Base-by-base conservation (phyloP, 805 yeast species). In the Sporopachydermia quercuum region DNA sequence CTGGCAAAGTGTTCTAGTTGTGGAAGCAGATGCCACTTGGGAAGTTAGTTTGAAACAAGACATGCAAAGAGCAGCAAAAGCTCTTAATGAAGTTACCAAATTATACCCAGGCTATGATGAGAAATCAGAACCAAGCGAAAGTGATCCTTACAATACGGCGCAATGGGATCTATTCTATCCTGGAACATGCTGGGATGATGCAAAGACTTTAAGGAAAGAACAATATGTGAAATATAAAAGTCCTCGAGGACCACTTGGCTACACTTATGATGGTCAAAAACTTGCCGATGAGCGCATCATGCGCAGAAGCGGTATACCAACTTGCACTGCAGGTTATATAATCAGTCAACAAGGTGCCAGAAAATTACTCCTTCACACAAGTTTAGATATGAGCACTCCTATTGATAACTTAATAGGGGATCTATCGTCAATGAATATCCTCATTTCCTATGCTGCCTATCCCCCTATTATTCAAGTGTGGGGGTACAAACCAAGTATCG, bases 1-100 rank as follows among this genome's bases (percentile, higher is more conserved):
- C n/a, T 43, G 44, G 43, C 15, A 27, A 6, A 41, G 41, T 8
- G 17, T 39, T 3, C 40, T 45, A 8, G 40, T 45, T 34, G 34
- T 45, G 13, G 48, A 45, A 34, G 14, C 43, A 11, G 48, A 45
- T 18, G 43, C 45, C 3, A 38, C 40, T 16, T 45, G 48, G 48
- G 48, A 45, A 40, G 33, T 39, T 14, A 35, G 45, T 18, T 33
- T 45, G 15, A 37, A 41, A 13, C 14, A 34, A 6, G 15, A 37
- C 17, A 39, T 42, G 44, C 18, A n/a, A 18, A 38, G 37, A 3
- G 19, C 38, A n/a, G 38, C 46, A 3, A 18, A 16, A n/a, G 46
- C 39, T 16, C 37, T 44, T 4, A 15, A 40, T 15, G 27, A 44
- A 18, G 34, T 43, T 11, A 40, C 37, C 16, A 5, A 4, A 6